phyloP scores from a whole-genome alignment of 441 rosid species.

The Croton setiger region DNA sequence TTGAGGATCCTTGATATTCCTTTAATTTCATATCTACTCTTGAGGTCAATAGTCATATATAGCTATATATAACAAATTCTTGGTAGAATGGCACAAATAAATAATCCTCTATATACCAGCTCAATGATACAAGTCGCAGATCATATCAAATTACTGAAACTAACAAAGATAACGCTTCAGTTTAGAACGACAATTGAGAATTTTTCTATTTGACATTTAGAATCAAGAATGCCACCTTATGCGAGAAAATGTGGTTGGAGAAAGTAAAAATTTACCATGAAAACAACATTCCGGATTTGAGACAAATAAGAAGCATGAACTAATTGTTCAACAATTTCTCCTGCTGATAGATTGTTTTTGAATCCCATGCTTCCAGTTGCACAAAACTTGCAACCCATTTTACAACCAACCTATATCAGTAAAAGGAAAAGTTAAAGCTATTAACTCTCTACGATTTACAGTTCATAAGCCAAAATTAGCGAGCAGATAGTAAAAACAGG shows the following conservation, averaged over 20 bases:
- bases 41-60: neutral
- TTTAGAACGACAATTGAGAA: constrained; percentile 1
- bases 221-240: neutral
- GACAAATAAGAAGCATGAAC: constrained; percentile 83
- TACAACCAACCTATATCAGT: constrained; percentile 80
- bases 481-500: neutral
- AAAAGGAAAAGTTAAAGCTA: constrained; percentile 1
- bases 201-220: neutral
- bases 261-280: constrained; percentile 54
- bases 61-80: neutral
- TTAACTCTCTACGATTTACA: neutral
- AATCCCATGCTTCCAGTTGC: constrained; percentile 98
- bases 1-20: neutral
- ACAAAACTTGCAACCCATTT: constrained; percentile 98
- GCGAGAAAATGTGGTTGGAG: neutral
- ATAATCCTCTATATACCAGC: neutral
- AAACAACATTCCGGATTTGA: constrained; percentile 80
- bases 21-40: neutral
- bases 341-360: constrained; percentile 72
- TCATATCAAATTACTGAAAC: neutral
- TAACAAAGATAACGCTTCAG: neutral
- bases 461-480: neutral
- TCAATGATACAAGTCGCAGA: neutral
- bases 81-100: neutral
- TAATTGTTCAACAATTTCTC: constrained; percentile 94